Evolutionary conservation across 129 eudicot species (phyloP).

Genomic region (Escallonia herrerae): DNA sequence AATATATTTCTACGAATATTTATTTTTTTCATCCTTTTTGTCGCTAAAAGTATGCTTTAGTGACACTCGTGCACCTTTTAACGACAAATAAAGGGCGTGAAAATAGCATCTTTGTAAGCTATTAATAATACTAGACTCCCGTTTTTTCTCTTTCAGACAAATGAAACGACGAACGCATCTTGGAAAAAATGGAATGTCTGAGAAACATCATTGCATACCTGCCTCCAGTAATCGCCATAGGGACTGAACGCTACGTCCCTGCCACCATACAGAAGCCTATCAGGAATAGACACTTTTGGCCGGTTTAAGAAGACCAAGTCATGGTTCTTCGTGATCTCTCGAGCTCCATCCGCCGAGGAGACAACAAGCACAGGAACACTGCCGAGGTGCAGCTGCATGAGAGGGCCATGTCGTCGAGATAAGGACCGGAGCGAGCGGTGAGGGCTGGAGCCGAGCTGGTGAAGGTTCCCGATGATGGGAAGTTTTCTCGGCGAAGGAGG

Average conservation of each 20-base stretch:
- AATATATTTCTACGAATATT: no score
- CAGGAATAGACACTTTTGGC: conserved; percentile 9
- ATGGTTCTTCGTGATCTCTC: conserved; percentile 39
- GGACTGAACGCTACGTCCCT: conserved; percentile 21
- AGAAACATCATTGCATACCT: background rate
- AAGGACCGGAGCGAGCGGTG: conserved; percentile 28
- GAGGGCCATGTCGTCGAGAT: conserved; percentile 26
- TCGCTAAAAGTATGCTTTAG: background rate
- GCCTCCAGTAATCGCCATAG: conserved; percentile 46
- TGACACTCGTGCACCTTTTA: no score
- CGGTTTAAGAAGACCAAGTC: conserved; percentile 26
- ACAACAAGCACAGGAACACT: conserved; percentile 21
- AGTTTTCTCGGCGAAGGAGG: conserved; percentile 41
- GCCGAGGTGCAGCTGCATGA: conserved; percentile 36
- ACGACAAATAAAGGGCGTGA: no score
- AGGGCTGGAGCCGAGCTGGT: conserved; percentile 30
- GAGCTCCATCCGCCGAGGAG: conserved; percentile 33
- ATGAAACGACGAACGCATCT: conserved; percentile 13
- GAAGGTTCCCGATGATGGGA: conserved; percentile 43
- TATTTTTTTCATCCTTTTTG: no score
- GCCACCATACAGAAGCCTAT: conserved; percentile 11
- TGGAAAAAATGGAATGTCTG: background rate
- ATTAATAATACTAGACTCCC: no score
- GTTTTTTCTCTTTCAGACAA: no score
- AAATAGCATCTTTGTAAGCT: no score